A percentile compares a stretch with the other conserved stretches of the same genome.
These are phyloP conservation scores for Aspergillus quadricinctus DNA, from an alignment of 2,329 filamentous ascomycete genomes.

Conservation along the genomic window DNA sequence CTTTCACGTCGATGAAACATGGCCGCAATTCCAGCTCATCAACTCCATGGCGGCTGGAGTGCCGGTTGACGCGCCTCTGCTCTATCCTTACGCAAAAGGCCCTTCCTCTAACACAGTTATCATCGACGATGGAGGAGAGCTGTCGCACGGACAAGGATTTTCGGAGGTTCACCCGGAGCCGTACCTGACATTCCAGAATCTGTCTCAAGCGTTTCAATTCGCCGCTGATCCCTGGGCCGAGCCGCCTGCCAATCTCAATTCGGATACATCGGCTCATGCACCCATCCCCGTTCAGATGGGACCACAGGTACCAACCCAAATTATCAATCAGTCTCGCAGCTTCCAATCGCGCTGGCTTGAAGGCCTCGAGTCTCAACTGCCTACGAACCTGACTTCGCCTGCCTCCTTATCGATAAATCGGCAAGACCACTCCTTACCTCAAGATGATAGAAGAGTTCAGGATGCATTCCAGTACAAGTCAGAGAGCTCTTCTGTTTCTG, in stretches of 20 bases:
- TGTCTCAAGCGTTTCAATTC: slow-evolving; percentile 27
- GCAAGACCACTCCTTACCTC: slow-evolving; percentile 13
- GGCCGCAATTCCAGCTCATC: slow-evolving; percentile 35
- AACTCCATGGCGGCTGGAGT: slow-evolving; percentile 29
- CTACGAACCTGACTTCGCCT: slow-evolving; percentile 24
- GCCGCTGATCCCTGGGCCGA: slow-evolving; percentile 26
- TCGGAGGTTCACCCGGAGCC: slow-evolving; percentile 27
- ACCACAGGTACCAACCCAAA: slow-evolving; percentile 20
- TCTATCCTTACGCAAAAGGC: slow-evolving; percentile 33
- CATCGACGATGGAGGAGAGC: slow-evolving; percentile 31
- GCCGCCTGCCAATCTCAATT: slow-evolving; percentile 10
- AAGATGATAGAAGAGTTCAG: slow-evolving; percentile 16
- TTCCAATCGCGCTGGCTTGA: slow-evolving; percentile 32
- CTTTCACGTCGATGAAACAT: slow-evolving; percentile 34
- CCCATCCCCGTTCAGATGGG: slow-evolving; percentile 13
- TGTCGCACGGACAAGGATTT: slow-evolving; percentile 25
- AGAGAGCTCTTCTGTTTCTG: slow-evolving; percentile 35
- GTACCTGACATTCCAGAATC: slow-evolving; percentile 28
- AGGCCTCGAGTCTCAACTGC: slow-evolving; percentile 30
- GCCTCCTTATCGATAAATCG: slow-evolving; percentile 18
- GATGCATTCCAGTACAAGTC: slow-evolving; percentile 34
- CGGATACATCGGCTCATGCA: slow-evolving; percentile 13
- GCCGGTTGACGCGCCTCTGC: slow-evolving; percentile 28
- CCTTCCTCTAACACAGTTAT: slow-evolving; percentile 28
- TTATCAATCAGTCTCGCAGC: slow-evolving; percentile 13